phyloP scores from a whole-genome alignment of 2,329 filamentous ascomycete species.

The Aspergillus luchuensis region DNA sequence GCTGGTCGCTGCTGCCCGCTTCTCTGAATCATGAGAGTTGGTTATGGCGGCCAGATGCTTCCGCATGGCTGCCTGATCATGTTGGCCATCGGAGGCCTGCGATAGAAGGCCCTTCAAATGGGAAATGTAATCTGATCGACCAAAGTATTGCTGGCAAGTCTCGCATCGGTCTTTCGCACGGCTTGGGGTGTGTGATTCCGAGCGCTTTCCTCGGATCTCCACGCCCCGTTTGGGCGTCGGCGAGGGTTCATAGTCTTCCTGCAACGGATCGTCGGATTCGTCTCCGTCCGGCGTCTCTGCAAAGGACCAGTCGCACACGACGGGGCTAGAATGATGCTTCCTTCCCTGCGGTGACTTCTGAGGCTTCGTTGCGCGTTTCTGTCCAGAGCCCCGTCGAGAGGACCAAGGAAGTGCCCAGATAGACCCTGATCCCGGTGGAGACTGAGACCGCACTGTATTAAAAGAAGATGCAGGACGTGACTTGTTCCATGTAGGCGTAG shows the following conservation, averaged over 20 bases:
- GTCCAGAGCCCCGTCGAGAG: conserved; percentile 25
- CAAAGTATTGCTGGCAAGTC: conserved; percentile 17
- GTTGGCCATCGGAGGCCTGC: conserved; percentile 12
- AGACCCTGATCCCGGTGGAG: conserved; percentile 39
- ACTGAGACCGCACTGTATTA: conserved; percentile 27
- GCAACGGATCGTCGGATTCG: conserved; percentile 48
- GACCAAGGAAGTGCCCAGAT: conserved; percentile 40
- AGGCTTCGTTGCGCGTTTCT: conserved; percentile 24
- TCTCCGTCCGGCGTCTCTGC: conserved; percentile 35
- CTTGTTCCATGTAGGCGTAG: conserved; percentile 27
- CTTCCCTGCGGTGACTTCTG: conserved; percentile 22
- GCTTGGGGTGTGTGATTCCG: conserved; percentile 9
- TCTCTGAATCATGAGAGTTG: conserved; percentile 11
- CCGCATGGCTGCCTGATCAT: conserved; percentile 14
- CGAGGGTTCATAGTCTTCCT: conserved; percentile 36
- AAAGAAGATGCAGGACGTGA: conserved; percentile 16
- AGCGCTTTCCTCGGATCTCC: conserved; percentile 26
- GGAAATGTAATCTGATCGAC: conserved; percentile 13
- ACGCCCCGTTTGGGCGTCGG: conserved; percentile 29
- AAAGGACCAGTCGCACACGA: conserved; percentile 41
- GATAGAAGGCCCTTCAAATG: conserved; percentile 15
- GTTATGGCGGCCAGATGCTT: conserved; percentile 10
- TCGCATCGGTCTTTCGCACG: conserved; percentile 13
- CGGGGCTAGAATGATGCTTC: conserved; percentile 33
- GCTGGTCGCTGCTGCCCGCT: not conserved